Conservation (phyloP, 495 filamentous ascomycete species). For the Penicillium soppii region DNA sequence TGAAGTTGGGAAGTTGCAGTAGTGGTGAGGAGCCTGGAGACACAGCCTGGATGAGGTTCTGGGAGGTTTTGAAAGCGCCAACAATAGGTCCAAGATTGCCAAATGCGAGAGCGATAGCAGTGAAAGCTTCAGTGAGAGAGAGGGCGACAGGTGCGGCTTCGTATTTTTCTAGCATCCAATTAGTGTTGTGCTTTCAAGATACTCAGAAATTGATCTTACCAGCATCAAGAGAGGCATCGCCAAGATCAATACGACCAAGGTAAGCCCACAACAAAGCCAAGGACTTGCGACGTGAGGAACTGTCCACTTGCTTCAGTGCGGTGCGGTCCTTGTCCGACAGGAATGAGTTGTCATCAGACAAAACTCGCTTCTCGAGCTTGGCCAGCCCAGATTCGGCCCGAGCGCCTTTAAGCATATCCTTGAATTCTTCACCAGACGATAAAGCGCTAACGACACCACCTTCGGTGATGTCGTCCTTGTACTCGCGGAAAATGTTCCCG, state of each 20-base stretch:
- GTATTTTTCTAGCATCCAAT: constrained; percentile 54
- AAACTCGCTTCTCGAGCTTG: constrained; percentile 77
- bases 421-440: constrained; percentile 81
- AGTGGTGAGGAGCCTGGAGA: constrained; percentile 81
- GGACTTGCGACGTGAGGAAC: constrained; percentile 78
- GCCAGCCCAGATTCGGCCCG: constrained; percentile 71
- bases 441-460: constrained; percentile 76
- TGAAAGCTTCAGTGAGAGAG: constrained; percentile 79
- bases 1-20: constrained; percentile 89
- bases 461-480: constrained; percentile 76
- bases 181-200: background rate
- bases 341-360: constrained; percentile 54
- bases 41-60: constrained; percentile 86
- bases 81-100: constrained; percentile 79
- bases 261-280: constrained; percentile 93
- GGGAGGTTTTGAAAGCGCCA: constrained; percentile 75
- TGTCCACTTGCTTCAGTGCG: constrained; percentile 67
- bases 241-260: constrained; percentile 77
- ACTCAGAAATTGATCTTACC: constrained; percentile 44
- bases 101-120: constrained; percentile 82
- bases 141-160: constrained; percentile 85
- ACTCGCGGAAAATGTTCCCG: constrained; percentile 89
- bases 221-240: constrained; percentile 68
- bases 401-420: constrained; percentile 66
- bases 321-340: constrained; percentile 55